These are phyloP conservation scores for Casuarina glauca DNA, from an alignment of 306 rosid genomes.

Conservation along the genomic window DNA sequence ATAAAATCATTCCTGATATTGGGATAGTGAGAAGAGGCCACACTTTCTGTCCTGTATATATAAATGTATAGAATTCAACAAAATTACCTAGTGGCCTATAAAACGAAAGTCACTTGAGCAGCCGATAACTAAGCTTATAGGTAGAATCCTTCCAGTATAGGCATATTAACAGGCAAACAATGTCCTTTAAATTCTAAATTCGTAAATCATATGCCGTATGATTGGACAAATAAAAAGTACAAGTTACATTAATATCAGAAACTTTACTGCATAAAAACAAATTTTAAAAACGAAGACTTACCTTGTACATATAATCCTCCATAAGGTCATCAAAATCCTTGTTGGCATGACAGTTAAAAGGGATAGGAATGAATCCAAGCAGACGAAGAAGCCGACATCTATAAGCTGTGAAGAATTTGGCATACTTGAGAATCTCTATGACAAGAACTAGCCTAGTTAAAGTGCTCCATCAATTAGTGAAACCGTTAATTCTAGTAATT, in stretches of 20 bases:
- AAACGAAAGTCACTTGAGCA: background rate
- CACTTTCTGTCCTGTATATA: background rate
- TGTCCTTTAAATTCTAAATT: conserved; percentile 15
- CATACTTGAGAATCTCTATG: conserved; percentile 31
- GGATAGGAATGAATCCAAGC: conserved; percentile 96
- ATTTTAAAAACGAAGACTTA: conserved; percentile 41
- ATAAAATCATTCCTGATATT: background rate
- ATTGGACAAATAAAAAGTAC: conserved; percentile 23
- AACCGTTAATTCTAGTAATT: background rate
- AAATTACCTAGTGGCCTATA: background rate
- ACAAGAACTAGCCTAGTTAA: conserved; percentile 28
- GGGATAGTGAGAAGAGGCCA: background rate
- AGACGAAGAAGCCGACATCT: conserved; percentile 93
- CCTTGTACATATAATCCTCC: conserved; percentile 83
- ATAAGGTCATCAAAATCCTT: conserved; percentile 64
- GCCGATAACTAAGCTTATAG: background rate
- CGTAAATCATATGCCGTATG: conserved; percentile 17
- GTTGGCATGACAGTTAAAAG: conserved; percentile 93
- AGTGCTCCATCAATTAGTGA: conserved; percentile 11
- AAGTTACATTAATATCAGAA: conserved; percentile 24
- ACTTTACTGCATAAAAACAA: conserved; percentile 24
- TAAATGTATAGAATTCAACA: background rate
- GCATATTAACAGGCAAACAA: background rate
- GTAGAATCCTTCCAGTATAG: background rate
- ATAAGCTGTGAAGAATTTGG: conserved; percentile 78